Evolutionary conservation across 371 early-diverging fungal genomes (phyloP).

Genomic region (Haplosporangium sp.): DNA sequence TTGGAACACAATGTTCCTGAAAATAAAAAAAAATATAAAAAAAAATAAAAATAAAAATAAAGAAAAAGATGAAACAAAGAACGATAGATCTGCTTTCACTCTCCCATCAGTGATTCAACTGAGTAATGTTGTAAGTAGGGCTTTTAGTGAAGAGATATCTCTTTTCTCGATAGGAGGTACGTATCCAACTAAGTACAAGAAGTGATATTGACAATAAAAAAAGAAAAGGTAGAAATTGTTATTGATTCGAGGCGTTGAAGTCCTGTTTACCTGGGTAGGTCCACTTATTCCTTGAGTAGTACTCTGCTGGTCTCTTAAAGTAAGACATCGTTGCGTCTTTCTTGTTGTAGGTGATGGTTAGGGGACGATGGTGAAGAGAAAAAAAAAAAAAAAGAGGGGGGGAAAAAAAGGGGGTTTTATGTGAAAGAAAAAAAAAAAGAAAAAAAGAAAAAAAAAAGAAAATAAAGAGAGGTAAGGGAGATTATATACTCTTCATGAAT

Average conservation of each 20-base stretch:
- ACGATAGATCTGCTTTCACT: too few relatives aligned
- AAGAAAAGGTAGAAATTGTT: neutral
- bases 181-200: too few relatives aligned
- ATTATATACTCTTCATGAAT: neutral
- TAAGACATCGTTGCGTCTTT: slow-evolving; percentile 18
- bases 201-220: too few relatives aligned
- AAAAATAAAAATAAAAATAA: too few relatives aligned
- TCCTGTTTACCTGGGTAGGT: slow-evolving; percentile 50
- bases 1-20: too few relatives aligned
- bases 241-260: neutral
- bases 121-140: too few relatives aligned
- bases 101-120: too few relatives aligned
- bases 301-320: slow-evolving; percentile 49
- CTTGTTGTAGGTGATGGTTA: neutral
- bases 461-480: neutral
- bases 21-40: too few relatives aligned
- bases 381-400: slow-evolving; percentile 3
- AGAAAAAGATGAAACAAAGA: too few relatives aligned
- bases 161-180: too few relatives aligned
- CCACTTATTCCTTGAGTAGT: slow-evolving; percentile 48
- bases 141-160: too few relatives aligned
- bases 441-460: slow-evolving; percentile 7
- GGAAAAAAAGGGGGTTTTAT: too few relatives aligned
- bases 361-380: slow-evolving; percentile 1
- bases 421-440: slow-evolving; percentile 6